phyloP scores from a whole-genome alignment of 257 asterid species.

The Striga asiatica region DNA sequence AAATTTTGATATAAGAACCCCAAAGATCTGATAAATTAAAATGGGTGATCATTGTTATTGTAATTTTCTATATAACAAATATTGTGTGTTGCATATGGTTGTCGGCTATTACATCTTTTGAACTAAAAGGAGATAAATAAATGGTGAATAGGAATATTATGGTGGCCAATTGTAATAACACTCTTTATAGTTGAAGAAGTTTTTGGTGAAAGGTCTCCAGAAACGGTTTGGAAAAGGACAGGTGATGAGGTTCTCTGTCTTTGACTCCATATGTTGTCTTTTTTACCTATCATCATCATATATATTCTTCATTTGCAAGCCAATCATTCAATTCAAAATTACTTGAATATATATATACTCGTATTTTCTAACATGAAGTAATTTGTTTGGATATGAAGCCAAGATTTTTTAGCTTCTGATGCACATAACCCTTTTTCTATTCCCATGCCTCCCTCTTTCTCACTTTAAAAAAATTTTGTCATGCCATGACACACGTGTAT shows the following conservation, averaged over 20 bases:
- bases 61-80: not conserved
- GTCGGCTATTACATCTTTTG: not conserved
- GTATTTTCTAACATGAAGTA: conserved; percentile 14
- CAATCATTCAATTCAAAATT: conserved; percentile 14
- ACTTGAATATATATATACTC: not conserved
- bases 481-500: conserved; percentile 31
- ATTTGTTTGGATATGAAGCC: conserved; percentile 29
- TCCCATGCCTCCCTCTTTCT: not conserved
- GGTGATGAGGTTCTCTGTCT: conserved; percentile 35
- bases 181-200: not conserved
- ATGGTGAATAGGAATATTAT: too few relatives aligned
- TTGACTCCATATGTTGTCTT: conserved; percentile 45
- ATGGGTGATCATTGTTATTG: too few relatives aligned
- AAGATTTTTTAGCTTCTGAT: conserved; percentile 36
- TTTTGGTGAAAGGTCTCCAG: conserved; percentile 29
- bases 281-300: conserved; percentile 15
- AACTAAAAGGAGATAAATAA: not conserved
- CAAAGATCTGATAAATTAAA: too few relatives aligned
- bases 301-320: conserved; percentile 44
- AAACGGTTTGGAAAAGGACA: conserved; percentile 53
- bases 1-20: too few relatives aligned
- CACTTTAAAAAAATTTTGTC: not conserved
- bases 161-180: too few relatives aligned
- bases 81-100: not conserved
- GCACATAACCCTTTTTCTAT: conserved; percentile 29